Evolutionary conservation across 305 asterid genomes (phyloP).

Genomic region (Solanum aculeatissimum): DNA sequence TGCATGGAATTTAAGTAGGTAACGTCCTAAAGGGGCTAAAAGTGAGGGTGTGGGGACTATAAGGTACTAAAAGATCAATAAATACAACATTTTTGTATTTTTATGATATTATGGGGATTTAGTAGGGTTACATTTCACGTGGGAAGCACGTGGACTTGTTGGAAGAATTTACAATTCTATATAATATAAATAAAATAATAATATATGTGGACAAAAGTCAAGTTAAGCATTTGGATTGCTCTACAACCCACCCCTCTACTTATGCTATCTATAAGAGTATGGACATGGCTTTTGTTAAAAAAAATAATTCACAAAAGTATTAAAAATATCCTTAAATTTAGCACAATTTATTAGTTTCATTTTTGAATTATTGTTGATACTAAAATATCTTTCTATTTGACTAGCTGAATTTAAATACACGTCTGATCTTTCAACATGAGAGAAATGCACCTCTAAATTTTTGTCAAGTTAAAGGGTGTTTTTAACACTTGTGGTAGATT

Average conservation of each 20-base stretch:
- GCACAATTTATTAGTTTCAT: too few species aligned
- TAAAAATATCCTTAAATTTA: too few species aligned
- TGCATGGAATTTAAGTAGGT: background rate
- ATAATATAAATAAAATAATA: background rate
- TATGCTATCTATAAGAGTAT: background rate
- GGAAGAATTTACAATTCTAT: background rate
- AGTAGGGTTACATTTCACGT: constrained; percentile 20
- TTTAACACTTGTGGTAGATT: too few species aligned
- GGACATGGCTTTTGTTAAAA: background rate
- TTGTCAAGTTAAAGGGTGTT: too few species aligned
- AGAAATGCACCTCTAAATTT: too few species aligned
- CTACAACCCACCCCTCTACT: background rate
- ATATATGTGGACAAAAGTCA: background rate
- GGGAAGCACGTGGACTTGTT: constrained; percentile 22
- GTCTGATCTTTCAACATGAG: too few species aligned
- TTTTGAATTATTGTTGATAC: too few species aligned
- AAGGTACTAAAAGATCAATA: background rate
- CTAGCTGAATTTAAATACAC: too few species aligned
- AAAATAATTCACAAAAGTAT: too few species aligned
- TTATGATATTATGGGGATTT: background rate
- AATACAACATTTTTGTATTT: background rate
- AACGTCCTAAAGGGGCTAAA: background rate
- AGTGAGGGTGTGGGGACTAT: background rate
- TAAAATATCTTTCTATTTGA: too few species aligned
- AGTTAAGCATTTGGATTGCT: background rate